Base-by-base conservation (phyloP, 495 filamentous ascomycete genomes). In the Xylona heveae region DNA sequence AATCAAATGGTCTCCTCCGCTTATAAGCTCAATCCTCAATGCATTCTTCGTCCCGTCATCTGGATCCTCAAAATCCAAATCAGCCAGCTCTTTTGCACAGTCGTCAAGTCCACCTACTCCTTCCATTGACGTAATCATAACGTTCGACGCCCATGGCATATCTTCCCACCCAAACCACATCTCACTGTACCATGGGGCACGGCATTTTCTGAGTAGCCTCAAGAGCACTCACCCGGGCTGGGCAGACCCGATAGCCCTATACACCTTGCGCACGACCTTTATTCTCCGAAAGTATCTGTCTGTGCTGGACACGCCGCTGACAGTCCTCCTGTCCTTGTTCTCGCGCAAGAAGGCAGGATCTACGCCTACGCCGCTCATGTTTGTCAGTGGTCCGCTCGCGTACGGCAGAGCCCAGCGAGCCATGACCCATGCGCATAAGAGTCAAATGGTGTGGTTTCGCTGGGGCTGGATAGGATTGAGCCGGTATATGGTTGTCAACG, bases 371-470 rank as follows among this genome's bases (percentile, higher is more conserved):
- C 66, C 24, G 41, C 76, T 50, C 20, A 44, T 93, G 23, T 84
- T 74, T 46, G 61, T 90, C 30, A 90, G 64, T 47, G 64, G 64
- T 0, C 62, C 57, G 24, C 42, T 34, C 26, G 65, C 59, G 45
- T 74, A 67, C 47, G 51, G 73, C 47, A 66, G 54, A 17, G 88
- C 78, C 27, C 73, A 80, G 57, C 58, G 53, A 27, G 88, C 88
- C 12, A 97, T 97, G 88, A 75, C 74, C 0, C 57, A 61, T 29
- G 82, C 71, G 6, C 88, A 97, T 54, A 58, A 67, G 58, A 94
- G 84, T 52, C 88, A 97, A 64, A 97, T 97, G 88, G 63, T 75
- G 23, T 97, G 88, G 88, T 97, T 95, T 47, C 66, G 88, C 6
- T 95, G 81, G 71, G 83, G 82, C 0, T 97, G 88, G 88, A 90